Evolutionary conservation across 345 rosid species (phyloP), one percentile per base, ranked within the genome.

Genomic region (Hirschfeldia incana): DNA sequence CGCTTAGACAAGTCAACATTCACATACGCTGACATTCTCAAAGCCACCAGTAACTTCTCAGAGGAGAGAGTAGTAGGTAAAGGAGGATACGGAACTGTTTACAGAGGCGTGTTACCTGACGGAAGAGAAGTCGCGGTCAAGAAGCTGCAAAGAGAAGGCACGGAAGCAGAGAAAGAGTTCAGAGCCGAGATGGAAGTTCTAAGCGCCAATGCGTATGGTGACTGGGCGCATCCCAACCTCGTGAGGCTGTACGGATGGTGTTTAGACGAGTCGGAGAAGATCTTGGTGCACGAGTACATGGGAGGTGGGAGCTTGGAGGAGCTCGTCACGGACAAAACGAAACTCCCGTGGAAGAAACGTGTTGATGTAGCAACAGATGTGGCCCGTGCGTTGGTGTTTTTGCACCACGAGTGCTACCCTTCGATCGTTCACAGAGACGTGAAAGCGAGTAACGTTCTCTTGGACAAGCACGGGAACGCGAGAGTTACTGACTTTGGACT

Each of bases 201-300:
- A 11, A 80, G 89, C 36, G 93, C 94, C 30, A 87, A 89, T 30
- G 87, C 91, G 74, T 83, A 88, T 70, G 92, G 94, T 32, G 93
- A 92, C 17, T 94, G 98, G 97, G 94, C 97, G 0, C 97, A 94
- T 72, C 98, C 94, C 1, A 91, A 94, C 77, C 95, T 94, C 0
- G 98, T 94, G 10, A 86, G 89, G 66, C 91, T 94, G 3, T 90
- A 92, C 16, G 98, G 98, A 1, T 94, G 98, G 97, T 91, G 97
- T 81, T 88, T 91, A 9, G 81, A 92, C 57, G 86, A 94, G 15
- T 86, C 88, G 29, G 88, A 92, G 82, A 94, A 91, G 76, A 85
- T 94, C 57, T 27, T 94, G 67, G 97, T 94, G 68, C 94, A 94
- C 8, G 92, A 92, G 74, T 94, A 88, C 88, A 92, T 94, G 94